Evolutionary conservation across 805 yeast species (phyloP), one percentile per base, ranked within the genome.

Genomic region (Yarrowia sp.): DNA sequence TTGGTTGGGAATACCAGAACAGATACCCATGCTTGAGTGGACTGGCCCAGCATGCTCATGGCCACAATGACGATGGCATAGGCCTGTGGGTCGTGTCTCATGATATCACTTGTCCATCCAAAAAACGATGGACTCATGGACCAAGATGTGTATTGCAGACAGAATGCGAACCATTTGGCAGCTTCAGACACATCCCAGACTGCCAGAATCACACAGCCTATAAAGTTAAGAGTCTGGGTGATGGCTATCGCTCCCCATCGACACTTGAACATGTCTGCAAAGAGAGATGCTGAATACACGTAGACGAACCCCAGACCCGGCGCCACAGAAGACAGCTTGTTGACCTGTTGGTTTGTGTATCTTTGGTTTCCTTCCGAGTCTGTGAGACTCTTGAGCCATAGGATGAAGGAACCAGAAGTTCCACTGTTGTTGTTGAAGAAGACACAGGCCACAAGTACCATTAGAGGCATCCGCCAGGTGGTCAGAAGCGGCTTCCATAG

Each of bases 141-240:
- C 83, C 85, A 81, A 9, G 85, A 85, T 62, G 81, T 79, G 71
- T 83, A 84, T 68, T 82, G 85, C 48, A 83, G 71, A 71, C 82
- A 77, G 74, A 80, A 85, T 1, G 85, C 88, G 75, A 83, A 85
- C 86, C 86, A 83, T 70, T 83, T 84, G 9, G 85, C 85, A 12
- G 79, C 68, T 67, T 82, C 83, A 1, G 83, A 79, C 14, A 84
- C 82, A 62, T 80, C 64, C 88, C 88, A 84, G 11, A 79, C 81
- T 2, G 86, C 83, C 61, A 85, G 72, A 56, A 84, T 76, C 16
- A 79, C 74, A 67, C 82, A 81, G n/a, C 86, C 85, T 5, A 78
- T 72, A 38, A 83, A 73, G 69, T 84, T 85, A 69, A 84, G 78
- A 0, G 79, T 73, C 69, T 82, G 87, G 0, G 88, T 81, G 12